Conservation (phyloP, 495 filamentous ascomycete genomes). For the Hyaloscypha hepaticicola region DNA sequence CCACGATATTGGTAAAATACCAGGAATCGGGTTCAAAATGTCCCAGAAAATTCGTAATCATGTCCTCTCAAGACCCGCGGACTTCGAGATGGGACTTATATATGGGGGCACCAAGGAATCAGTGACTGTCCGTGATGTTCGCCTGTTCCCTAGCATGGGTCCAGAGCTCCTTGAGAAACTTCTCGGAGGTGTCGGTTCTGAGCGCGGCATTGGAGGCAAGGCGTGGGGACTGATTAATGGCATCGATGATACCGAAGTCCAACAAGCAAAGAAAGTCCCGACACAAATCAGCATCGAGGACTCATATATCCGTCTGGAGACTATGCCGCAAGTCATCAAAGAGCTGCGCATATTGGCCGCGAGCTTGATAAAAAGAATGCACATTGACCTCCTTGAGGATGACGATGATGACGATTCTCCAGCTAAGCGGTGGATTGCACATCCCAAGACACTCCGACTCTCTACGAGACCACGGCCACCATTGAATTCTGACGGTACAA, state of each 20-base stretch:
- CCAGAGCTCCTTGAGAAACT: constrained; percentile 60
- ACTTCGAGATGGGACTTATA: constrained; percentile 41
- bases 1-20: constrained; percentile 78
- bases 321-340: constrained; percentile 52
- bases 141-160: constrained; percentile 57
- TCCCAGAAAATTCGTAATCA: constrained; percentile 66
- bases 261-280: constrained; percentile 68
- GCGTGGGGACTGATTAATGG: constrained; percentile 63
- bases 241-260: constrained; percentile 64
- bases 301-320: constrained; percentile 68
- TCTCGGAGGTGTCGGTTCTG: constrained; percentile 65
- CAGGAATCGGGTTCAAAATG: constrained; percentile 81
- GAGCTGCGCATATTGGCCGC: constrained; percentile 62
- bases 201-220: constrained; percentile 64
- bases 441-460: constrained; percentile 70
- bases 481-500: constrained; percentile 50
- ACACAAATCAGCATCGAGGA: constrained; percentile 95
- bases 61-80: constrained; percentile 48
- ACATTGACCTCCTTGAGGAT: constrained; percentile 64
- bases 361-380: constrained; percentile 78
- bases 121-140: constrained; percentile 66
- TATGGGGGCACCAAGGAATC: constrained; percentile 50
- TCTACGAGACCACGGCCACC: constrained; percentile 69
- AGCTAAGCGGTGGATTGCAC: constrained; percentile 59
- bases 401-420: constrained; percentile 32